Evolutionary conservation across 225 moss, liverwort and hornwort species (phyloP).

Genomic region (Thuidium tamariscinum): DNA sequence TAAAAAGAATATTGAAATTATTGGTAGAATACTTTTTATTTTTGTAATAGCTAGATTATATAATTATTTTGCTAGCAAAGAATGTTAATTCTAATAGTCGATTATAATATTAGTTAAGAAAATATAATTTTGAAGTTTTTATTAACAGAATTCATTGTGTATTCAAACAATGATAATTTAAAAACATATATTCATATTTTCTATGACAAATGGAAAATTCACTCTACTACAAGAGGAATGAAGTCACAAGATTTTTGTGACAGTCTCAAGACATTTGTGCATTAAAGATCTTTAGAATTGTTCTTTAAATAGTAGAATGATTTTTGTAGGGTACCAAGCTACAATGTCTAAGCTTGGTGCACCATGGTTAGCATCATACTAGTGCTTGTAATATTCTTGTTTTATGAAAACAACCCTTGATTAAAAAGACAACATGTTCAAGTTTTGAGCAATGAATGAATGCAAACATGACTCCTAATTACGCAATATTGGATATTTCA

Average conservation of each 20-base stretch:
- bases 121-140: no score
- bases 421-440: background rate
- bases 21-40: no score
- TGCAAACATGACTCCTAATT: background rate
- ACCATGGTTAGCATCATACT: rapidly evolving
- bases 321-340: background rate
- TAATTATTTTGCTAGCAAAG: no score
- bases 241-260: background rate
- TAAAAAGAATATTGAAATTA: no score
- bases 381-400: background rate
- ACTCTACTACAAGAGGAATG: rapidly evolving
- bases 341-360: rapidly evolving
- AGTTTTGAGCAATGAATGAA: background rate
- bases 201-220: background rate
- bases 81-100: no score
- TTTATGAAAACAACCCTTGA: background rate
- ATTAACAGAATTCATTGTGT: no score
- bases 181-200: no score
- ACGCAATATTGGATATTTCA: background rate
- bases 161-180: no score
- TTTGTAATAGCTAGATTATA: no score
- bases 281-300: background rate
- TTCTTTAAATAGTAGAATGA: background rate
- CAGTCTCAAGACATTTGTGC: background rate
- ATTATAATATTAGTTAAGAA: no score